Evolutionary conservation across 2,329 filamentous ascomycete species (phyloP).

Genomic region (Onygenales sp.): DNA sequence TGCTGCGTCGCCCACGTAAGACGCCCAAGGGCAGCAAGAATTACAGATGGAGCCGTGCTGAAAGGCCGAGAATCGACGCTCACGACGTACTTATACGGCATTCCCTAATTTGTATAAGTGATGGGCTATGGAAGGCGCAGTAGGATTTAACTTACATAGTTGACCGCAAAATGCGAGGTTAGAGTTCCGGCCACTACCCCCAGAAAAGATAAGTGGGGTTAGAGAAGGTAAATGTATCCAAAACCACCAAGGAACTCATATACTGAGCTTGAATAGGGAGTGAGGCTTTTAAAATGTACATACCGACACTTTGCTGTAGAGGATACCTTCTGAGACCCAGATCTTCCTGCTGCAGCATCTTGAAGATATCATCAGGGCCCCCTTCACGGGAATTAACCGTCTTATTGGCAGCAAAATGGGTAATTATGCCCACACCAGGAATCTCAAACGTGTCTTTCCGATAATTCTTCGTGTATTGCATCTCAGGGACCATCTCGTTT

Average conservation of each 20-base stretch:
- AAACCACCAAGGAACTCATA: neutral
- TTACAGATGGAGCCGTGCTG: conserved; percentile 28
- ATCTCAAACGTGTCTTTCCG: conserved; percentile 25
- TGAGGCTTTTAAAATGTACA: conserved; percentile 9
- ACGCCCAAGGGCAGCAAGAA: conserved; percentile 39
- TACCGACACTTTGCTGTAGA: conserved; percentile 24
- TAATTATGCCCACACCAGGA: conserved; percentile 35
- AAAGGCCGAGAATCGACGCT: conserved; percentile 37
- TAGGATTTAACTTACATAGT: conserved; percentile 30
- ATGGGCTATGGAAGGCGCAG: neutral
- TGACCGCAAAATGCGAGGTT: conserved; percentile 40
- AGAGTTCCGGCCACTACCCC: conserved; percentile 25
- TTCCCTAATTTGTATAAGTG: conserved; percentile 31
- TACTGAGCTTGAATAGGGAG: neutral
- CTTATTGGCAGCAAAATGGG: conserved; percentile 49
- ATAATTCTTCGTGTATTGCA: conserved; percentile 18
- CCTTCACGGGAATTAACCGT: conserved; percentile 40
- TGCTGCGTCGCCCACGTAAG: conserved; percentile 45
- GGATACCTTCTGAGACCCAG: conserved; percentile 39
- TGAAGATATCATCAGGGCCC: conserved; percentile 55
- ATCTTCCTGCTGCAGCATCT: conserved; percentile 35
- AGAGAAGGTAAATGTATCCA: neutral
- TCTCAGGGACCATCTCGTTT: neutral
- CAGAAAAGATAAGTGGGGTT: neutral
- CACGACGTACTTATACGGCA: conserved; percentile 52